These are phyloP conservation scores for Ascochyta viciae-villosae DNA, from an alignment of 2,329 filamentous ascomycete genomes.

Conservation along the genomic window DNA sequence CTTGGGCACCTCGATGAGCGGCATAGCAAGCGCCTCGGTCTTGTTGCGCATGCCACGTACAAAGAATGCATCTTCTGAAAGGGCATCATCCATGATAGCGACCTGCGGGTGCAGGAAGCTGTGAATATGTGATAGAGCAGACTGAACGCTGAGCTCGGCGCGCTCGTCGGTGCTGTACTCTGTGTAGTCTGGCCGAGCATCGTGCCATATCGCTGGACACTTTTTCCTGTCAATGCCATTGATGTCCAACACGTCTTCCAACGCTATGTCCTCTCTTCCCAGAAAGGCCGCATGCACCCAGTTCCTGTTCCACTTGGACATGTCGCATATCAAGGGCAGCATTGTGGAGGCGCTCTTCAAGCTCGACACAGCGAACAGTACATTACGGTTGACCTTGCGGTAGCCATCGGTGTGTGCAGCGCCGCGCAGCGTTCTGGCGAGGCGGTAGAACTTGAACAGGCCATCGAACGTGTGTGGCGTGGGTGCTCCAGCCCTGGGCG, in stretches of 20 bases:
- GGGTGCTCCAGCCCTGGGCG: constrained; percentile 23
- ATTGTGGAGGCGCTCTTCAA: constrained; percentile 75
- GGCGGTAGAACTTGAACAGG: constrained; percentile 70
- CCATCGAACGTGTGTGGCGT: constrained; percentile 65
- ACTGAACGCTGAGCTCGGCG: constrained; percentile 68
- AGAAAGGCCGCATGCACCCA: constrained; percentile 84
- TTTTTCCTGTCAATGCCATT: constrained; percentile 75
- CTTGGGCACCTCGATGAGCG: constrained; percentile 77
- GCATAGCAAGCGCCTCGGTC: constrained; percentile 58
- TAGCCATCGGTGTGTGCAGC: constrained; percentile 63
- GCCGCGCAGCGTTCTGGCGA: constrained; percentile 69
- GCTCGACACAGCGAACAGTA: constrained; percentile 80
- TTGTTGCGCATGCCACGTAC: constrained; percentile 65
- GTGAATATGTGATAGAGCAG: constrained; percentile 75
- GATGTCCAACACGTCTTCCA: constrained; percentile 73
- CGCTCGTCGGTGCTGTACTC: constrained; percentile 72
- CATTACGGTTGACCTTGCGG: constrained; percentile 66
- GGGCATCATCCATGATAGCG: constrained; percentile 73
- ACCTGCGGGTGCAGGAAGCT: constrained; percentile 79
- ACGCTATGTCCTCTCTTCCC: constrained; percentile 72
- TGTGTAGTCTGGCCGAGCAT: constrained; percentile 80
- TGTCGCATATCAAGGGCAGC: constrained; percentile 84
- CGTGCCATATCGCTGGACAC: constrained; percentile 72
- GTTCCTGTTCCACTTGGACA: constrained; percentile 73
- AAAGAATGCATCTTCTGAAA: constrained; percentile 73